Evolutionary conservation across 192 early-diverging fungal genomes (phyloP).

Genomic region (Coemansia sp.): DNA sequence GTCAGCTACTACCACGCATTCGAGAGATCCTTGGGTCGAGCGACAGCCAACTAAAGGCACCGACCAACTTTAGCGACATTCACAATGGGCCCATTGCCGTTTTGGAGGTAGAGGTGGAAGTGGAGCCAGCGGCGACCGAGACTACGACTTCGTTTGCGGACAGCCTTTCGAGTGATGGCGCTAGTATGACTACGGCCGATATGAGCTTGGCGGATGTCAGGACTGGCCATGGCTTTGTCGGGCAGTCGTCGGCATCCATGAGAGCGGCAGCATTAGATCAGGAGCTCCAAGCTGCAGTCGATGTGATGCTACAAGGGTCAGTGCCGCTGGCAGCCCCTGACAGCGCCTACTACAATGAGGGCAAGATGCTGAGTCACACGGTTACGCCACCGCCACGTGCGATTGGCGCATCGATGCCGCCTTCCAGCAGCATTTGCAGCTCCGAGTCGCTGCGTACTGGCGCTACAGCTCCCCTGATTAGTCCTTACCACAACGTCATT

Average conservation of each 20-base stretch:
- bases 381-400: constrained; percentile 1
- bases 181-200: constrained; percentile 33
- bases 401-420: not conserved
- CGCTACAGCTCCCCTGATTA: not conserved
- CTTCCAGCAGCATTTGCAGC: constrained; percentile 3
- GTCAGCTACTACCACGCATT: constrained; percentile 32
- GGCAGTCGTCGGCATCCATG: constrained; percentile 6
- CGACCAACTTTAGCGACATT: not conserved
- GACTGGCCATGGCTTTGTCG: not conserved
- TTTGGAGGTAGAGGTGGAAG: not conserved
- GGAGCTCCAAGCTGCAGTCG: constrained; percentile 41
- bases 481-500: not conserved
- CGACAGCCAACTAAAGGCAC: constrained; percentile 29
- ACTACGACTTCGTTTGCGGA: not conserved
- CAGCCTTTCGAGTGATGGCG: constrained; percentile 14
- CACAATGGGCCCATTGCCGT: not conserved
- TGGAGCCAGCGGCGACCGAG: not conserved
- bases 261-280: constrained; percentile 18
- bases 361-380: constrained; percentile 2
- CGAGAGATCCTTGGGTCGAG: constrained; percentile 33
- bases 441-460: not conserved
- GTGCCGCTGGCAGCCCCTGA: not conserved
- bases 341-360: not conserved
- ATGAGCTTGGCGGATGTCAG: constrained; percentile 18
- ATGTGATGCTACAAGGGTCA: constrained; percentile 30